Percentiles rank a stretch among this genome's conserved stretches.
These are phyloP conservation scores for Magnolia kwangsiensis DNA, from an alignment of 164 flowering plant genomes.

Conservation along the genomic window DNA sequence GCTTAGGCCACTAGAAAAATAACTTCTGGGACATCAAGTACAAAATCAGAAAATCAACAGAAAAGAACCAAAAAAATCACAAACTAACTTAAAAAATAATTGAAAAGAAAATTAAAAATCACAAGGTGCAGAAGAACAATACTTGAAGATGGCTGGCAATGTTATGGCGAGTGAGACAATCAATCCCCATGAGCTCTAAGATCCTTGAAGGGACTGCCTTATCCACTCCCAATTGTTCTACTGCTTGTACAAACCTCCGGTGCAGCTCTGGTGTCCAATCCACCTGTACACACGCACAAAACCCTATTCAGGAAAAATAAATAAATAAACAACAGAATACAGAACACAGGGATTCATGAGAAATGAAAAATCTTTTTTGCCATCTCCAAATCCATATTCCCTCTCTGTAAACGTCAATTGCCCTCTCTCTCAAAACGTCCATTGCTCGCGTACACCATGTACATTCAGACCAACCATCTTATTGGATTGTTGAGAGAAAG, in stretches of 20 bases:
- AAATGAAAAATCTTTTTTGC: not conserved
- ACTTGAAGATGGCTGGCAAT: constrained; percentile 99
- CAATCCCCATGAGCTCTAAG: constrained; percentile 91
- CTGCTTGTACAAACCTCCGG: constrained; percentile 90
- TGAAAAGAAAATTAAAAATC: not conserved
- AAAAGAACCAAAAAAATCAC: not conserved
- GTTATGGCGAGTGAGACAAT: constrained; percentile 96
- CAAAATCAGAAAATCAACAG: not conserved
- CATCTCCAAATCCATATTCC: too few species aligned
- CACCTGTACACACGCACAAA: constrained; percentile 45
- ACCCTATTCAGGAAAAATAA: constrained; percentile 27
- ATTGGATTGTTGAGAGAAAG: not conserved
- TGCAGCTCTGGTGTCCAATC: constrained; percentile 99
- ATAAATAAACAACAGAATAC: not conserved
- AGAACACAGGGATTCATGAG: not conserved
- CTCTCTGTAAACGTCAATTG: too few species aligned
- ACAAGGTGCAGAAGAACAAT: constrained; percentile 2
- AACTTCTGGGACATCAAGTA: too few species aligned
- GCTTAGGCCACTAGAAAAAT: too few species aligned
- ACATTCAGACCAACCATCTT: not conserved
- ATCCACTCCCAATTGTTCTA: constrained; percentile 97
- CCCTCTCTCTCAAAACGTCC: too few species aligned
- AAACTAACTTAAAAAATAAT: not conserved
- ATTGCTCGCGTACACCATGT: too few species aligned
- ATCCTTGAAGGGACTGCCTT: constrained; percentile 98